Evolutionary conservation across 768 basidiomycete genomes (phyloP), one percentile per base, ranked within the genome.

Genomic region (Psilocybe subaeruginosa): DNA sequence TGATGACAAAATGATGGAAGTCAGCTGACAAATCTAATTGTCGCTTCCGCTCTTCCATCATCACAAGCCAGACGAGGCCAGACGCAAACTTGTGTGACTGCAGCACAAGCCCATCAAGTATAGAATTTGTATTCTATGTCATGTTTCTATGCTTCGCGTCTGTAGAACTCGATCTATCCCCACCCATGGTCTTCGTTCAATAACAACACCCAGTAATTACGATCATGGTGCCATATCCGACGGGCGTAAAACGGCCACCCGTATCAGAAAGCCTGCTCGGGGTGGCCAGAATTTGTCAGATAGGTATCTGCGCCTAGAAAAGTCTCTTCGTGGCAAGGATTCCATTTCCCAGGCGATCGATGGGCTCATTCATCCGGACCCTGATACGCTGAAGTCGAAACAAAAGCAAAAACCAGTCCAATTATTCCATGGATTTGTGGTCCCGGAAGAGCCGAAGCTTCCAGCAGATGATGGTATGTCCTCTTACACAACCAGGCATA

Each of bases 391-490:
- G 3, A 14, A 64, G 33, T 56, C 58, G 23, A 53, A 54, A 14
- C 23, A 41, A 19, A 53, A 29, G 43, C 39, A 31, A 41, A 65
- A 64, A 49, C 35, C 54, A 46, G 33, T 56, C 27, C 64, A 73
- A 37, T 76, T 69, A 4, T 88, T 89, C 66, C 70, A 72, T 65
- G 89, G 89, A 3, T 76, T 88, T 12, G 70, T 78, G 29, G 74
- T 93, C 63, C 90, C 92, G 2, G 75, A 83, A 63, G 74, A 83
- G 60, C 92, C 92, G 0, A 79, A 73, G 47, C 78, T 82, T 1
- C 92, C 91, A 2, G 81, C 79, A 56, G 78, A 86, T 50, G 91
- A 93, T 70, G 91, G 91, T 89, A 71, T 12, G 54, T 6, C 19
- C 8, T 33, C 23, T 46, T 53, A 29, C 29, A 11, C 54, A 11